Evolutionary conservation across 139 green algal species (phyloP).

Genomic region (Ettlia oleoabundans): DNA sequence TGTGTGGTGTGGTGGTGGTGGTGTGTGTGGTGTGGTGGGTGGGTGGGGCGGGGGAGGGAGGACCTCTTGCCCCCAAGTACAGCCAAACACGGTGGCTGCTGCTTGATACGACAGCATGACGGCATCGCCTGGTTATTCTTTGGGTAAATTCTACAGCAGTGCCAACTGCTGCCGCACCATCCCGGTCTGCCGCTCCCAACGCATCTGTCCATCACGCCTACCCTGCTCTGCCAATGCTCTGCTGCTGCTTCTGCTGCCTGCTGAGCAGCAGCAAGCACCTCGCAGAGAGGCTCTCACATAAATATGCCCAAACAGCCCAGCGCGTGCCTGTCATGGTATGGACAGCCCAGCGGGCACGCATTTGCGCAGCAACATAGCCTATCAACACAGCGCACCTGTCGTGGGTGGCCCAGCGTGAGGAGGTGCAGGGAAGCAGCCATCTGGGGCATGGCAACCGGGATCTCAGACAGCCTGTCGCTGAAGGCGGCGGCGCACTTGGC

Average conservation of each 20-base stretch:
- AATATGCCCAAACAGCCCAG: background rate
- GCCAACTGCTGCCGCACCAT: too few relatives aligned
- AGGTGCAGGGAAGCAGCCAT: conserved; percentile 76
- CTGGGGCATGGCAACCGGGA: conserved; percentile 76
- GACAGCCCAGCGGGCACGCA: background rate
- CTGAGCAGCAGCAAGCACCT: background rate
- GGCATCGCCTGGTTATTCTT: too few relatives aligned
- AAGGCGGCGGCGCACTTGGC: conserved; percentile 54
- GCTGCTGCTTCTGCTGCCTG: background rate
- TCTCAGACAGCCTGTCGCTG: conserved; percentile 53
- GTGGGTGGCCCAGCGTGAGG: conserved; percentile 48
- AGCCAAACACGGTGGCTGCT: too few relatives aligned
- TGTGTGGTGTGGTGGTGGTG: too few relatives aligned
- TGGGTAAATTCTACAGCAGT: too few relatives aligned
- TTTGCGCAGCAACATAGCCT: background rate
- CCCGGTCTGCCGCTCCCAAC: too few relatives aligned
- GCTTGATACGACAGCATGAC: too few relatives aligned
- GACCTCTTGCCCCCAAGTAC: too few relatives aligned
- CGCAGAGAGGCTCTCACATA: too few relatives aligned
- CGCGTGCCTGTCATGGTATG: background rate
- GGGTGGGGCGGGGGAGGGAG: conserved; percentile 35
- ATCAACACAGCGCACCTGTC: conserved; percentile 53
- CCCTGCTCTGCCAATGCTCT: too few relatives aligned
- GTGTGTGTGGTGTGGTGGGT: too few relatives aligned
- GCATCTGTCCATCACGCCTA: too few relatives aligned